Percentiles rank a stretch among this genome's conserved stretches.
Conservation (phyloP, 1,284 basidiomycete genomes). For the Mixia osmundae region DNA sequence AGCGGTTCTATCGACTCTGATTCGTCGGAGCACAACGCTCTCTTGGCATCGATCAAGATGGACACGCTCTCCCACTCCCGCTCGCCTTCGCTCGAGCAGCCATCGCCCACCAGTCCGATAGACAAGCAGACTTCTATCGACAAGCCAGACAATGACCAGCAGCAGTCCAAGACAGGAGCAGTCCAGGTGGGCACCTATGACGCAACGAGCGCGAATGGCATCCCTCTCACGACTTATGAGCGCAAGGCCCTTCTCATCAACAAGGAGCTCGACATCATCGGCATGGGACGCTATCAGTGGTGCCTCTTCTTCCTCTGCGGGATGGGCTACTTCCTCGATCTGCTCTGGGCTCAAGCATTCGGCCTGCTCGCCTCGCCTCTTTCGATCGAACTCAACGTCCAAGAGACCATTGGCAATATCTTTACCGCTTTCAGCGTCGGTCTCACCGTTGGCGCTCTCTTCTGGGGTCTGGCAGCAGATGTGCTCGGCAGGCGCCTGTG, state of each 20-base stretch:
- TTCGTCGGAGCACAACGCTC: no score
- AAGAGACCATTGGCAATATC: constrained; percentile 27
- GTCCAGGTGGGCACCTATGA: no score
- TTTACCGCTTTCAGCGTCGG: constrained; percentile 37
- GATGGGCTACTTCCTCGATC: constrained; percentile 16
- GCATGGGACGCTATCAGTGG: constrained; percentile 26
- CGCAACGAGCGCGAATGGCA: no score
- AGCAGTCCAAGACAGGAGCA: no score
- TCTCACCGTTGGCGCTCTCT: constrained; percentile 24
- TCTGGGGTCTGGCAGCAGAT: constrained; percentile 29
- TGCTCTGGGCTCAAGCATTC: constrained; percentile 14
- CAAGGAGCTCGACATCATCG: constrained; percentile 40
- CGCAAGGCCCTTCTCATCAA: constrained; percentile 28
- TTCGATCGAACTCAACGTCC: constrained; percentile 4
- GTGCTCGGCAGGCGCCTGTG: constrained; percentile 28
- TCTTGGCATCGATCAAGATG: no score
- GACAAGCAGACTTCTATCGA: no score
- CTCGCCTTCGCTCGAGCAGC: no score
- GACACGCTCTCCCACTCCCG: no score
- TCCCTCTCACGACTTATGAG: constrained; percentile 5
- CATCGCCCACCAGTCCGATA: no score
- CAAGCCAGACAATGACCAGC: no score
- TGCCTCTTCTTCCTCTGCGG: constrained; percentile 33
- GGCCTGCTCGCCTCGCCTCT: constrained; percentile 11
- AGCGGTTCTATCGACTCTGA: no score